Evolutionary conservation across 495 filamentous ascomycete genomes (phyloP), one percentile per base, ranked within the genome.

Genomic region (Trichoderma asperelloides): DNA sequence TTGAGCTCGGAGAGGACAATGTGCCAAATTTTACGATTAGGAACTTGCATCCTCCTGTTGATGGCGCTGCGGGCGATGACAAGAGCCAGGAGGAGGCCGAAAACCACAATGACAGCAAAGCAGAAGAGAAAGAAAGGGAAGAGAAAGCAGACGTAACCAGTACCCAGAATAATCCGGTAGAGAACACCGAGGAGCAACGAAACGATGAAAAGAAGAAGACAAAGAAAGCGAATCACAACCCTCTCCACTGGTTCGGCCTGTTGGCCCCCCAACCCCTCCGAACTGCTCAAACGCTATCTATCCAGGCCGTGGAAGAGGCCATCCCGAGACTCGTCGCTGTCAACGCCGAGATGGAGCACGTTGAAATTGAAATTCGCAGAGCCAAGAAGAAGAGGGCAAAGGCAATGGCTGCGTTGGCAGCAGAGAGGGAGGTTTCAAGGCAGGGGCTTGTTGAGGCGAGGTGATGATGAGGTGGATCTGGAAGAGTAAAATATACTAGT

Each of bases 171-270:
- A 62, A 68, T 16, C 45, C 64, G 60, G 55, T 39, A 23, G 12
- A 28, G 15, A 45, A 41, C 43, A 41, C 67, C 21, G 57, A 68
- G 43, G 21, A 28, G 21, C 18, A 69, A 49, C 68, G 39, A 16
- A 57, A 66, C 15, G 63, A 45, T 3, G 43, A 69, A 21, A 30
- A 69, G 37, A 67, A 68, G 57, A 47, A 63, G 23, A 27, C 51
- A 12, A 65, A 71, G 3, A 64, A n/a, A 30, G 55, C 47, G 21
- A 33, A 33, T 4, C 73, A 73, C 16, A 84, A 91, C 71, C 88
- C 89, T 6, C 79, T 91, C 55, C 75, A 81, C 41, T 90, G 88
- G 88, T 91, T 89, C 73, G 89, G 89, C 6, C 82, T 91, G 43
- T 76, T 91, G 0, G 81, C 86, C 11, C 86, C 89, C 0, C 76